These are phyloP conservation scores for Zasmidium angulare DNA, from an alignment of 2,329 filamentous ascomycete species.

Conservation along the genomic window DNA sequence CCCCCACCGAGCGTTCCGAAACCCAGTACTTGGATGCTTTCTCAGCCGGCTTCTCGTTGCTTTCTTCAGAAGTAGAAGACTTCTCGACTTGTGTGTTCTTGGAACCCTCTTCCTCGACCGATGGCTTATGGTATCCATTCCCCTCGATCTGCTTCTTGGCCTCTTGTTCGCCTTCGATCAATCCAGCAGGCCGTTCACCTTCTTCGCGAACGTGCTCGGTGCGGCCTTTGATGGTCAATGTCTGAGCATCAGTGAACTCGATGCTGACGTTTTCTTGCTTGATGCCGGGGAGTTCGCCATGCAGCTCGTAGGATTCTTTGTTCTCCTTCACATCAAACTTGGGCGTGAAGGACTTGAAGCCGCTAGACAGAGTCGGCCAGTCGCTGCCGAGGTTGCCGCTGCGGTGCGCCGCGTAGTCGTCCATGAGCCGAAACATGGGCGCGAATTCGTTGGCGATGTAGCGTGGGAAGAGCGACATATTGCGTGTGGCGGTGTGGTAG, in stretches of 20 bases:
- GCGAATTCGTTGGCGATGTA: slow-evolving; percentile 37
- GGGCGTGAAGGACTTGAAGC: slow-evolving; percentile 63
- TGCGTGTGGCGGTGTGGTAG: slow-evolving; percentile 23
- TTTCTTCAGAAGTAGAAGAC: slow-evolving; percentile 35
- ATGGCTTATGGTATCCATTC: slow-evolving; percentile 54
- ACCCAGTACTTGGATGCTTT: slow-evolving; percentile 64
- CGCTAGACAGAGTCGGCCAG: slow-evolving; percentile 15
- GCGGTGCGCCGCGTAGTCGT: slow-evolving; percentile 45
- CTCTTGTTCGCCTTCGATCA: slow-evolving; percentile 37
- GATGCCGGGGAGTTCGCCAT: slow-evolving; percentile 77
- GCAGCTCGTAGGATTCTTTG: slow-evolving; percentile 67
- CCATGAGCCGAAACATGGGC: slow-evolving; percentile 48
- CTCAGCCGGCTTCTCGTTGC: slow-evolving; percentile 29
- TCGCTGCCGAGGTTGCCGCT: slow-evolving; percentile 23
- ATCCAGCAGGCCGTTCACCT: slow-evolving; percentile 51
- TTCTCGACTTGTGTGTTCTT: slow-evolving; percentile 21
- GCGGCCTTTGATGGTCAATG: slow-evolving; percentile 68
- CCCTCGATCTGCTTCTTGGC: slow-evolving; percentile 33
- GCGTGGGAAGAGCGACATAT: slow-evolving; percentile 40
- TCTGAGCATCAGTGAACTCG: slow-evolving; percentile 76
- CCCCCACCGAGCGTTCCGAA: slow-evolving; percentile 58
- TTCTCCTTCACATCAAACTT: slow-evolving; percentile 78
- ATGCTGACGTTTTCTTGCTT: slow-evolving; percentile 72
- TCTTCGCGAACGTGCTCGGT: slow-evolving; percentile 64
- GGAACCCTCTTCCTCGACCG: slow-evolving; percentile 62